These are phyloP conservation scores for Raddia distichophylla DNA, from an alignment of 176 grass and related monocot species.

Conservation along the genomic window DNA sequence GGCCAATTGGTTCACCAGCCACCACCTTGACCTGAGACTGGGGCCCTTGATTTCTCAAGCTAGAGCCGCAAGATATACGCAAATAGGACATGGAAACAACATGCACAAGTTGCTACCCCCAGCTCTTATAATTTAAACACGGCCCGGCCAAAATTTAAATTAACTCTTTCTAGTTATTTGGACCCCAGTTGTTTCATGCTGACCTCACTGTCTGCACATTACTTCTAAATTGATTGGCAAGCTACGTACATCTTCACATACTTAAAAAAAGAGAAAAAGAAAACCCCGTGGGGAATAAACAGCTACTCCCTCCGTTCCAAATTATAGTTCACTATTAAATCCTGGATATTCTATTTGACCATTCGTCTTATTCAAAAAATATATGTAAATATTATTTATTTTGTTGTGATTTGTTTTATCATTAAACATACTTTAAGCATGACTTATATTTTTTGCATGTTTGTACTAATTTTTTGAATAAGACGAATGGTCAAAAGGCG, in stretches of 20 bases:
- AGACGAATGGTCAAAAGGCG: no score
- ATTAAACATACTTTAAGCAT: no score
- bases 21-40: not conserved
- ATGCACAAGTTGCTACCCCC: not conserved
- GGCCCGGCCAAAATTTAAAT: not conserved
- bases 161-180: not conserved
- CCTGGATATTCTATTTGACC: no score
- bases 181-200: not conserved
- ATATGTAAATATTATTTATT: no score
- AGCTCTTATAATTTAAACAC: not conserved
- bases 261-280: not conserved
- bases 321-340: no score
- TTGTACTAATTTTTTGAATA: no score
- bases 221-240: not conserved
- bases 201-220: not conserved
- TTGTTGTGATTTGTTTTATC: no score
- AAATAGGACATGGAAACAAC: not conserved
- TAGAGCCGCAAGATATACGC: conserved; percentile 6
- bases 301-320: not conserved
- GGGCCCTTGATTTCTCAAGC: not conserved
- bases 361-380: no score
- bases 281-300: not conserved
- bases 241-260: not conserved
- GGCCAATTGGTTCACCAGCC: not conserved
- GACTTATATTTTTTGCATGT: no score